Evolutionary conservation across 768 basidiomycete species (phyloP).

Genomic region (Ephemerocybe angulata): DNA sequence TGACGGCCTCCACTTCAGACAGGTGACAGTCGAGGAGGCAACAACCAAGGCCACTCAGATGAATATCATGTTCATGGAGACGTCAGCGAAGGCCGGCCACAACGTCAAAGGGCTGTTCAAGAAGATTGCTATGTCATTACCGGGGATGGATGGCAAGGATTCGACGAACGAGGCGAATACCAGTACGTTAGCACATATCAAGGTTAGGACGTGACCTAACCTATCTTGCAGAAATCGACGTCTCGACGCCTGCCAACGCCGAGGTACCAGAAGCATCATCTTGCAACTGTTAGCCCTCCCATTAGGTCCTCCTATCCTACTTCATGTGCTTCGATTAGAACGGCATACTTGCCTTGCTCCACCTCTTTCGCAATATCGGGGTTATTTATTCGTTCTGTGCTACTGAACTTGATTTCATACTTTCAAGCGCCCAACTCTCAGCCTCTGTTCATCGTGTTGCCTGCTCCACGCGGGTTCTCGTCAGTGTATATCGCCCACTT

Average conservation of each 20-base stretch:
- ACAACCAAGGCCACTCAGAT: slow-evolving; percentile 87
- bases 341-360: background rate
- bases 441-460: slow-evolving; percentile 95
- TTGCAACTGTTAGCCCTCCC: slow-evolving; percentile 64
- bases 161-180: slow-evolving; percentile 54
- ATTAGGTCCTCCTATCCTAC: slow-evolving; percentile 10
- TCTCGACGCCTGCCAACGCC: slow-evolving; percentile 63
- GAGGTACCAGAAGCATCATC: slow-evolving; percentile 84
- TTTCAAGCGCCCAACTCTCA: slow-evolving; percentile 30
- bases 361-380: too few relatives aligned
- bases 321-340: slow-evolving; percentile 10
- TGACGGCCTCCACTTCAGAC: slow-evolving; percentile 43
- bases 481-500: slow-evolving; percentile 91
- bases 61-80: slow-evolving; percentile 98
- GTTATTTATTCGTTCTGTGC: slow-evolving; percentile 15
- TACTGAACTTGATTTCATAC: slow-evolving; percentile 10
- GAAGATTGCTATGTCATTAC: slow-evolving; percentile 97
- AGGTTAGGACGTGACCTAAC: slow-evolving; percentile 1
- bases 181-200: slow-evolving; percentile 34
- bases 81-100: slow-evolving; percentile 97
- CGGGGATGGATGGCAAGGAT: slow-evolving; percentile 88
- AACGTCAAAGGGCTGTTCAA: slow-evolving; percentile 99
- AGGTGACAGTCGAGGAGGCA: slow-evolving; percentile 98
- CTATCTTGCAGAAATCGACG: slow-evolving; percentile 75
- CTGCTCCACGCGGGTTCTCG: slow-evolving; percentile 82